Evolutionary conservation across 2,329 filamentous ascomycete genomes (phyloP), one percentile per base, ranked within the genome.

Genomic region (Paracoccidioides lutzii): DNA sequence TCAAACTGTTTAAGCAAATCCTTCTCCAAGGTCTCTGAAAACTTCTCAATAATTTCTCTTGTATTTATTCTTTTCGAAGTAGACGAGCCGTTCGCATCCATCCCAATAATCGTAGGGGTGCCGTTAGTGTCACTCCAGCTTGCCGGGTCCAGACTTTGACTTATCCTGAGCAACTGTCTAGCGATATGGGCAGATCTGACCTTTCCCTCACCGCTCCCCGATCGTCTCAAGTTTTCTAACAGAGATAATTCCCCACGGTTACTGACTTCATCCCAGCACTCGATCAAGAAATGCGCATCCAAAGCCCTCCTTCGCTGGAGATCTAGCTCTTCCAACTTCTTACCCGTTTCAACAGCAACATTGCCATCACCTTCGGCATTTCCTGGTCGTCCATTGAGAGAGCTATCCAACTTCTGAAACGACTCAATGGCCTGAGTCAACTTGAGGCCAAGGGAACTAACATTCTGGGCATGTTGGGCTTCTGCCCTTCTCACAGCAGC

Each of bases 1-100:
- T 98, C 94, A 72, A 98, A 98, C 66, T 96, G 91, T 69, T 90
- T 89, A 58, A 98, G 75, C 42, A 98, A 76, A 66, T 98, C 93
- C 67, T 97, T 95, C 71, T 98, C 93, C 57, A 98, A 73, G 0
- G 88, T 90, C 69, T 98, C 93, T 32, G 90, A 88, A 70, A 97
- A 98, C 69, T 95, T 96, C 71, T 98, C 93, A 56, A 98, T 86
- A 14, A 94, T 82, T 69, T 96, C 90, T 60, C 89, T 82, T 2
- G 89, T 93, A 66, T 91, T 79, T 64, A 63, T 76, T 53, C 66
- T 69, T 12, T 70, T 68, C 42, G 73, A 69, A 8, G 78, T 78
- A 57, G 63, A 58, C 2, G 59, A 57, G 55, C 57, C 61, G 38
- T 63, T 63, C 33, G 60, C 61, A 38, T 66, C 56, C 7, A 71